phyloP scores from a whole-genome alignment of 2,329 filamentous ascomycete genomes.

The Thelonectria olida region DNA sequence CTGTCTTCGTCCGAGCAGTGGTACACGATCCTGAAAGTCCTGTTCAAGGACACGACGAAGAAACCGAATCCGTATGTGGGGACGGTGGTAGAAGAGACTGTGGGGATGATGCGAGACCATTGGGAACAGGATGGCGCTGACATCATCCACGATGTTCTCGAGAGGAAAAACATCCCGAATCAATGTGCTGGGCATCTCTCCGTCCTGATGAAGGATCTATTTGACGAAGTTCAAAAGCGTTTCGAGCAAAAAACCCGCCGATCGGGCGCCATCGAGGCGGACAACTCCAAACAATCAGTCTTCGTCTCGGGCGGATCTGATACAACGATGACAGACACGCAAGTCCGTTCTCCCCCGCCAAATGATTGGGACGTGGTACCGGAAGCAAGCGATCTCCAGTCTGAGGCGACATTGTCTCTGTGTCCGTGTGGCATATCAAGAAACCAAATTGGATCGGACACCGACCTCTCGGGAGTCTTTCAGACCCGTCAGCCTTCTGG shows the following conservation, averaged over 20 bases:
- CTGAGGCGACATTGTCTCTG: neutral
- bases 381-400: neutral
- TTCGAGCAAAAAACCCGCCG: neutral
- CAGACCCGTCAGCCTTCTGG: too few species aligned
- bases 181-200: neutral
- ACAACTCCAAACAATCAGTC: neutral
- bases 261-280: neutral
- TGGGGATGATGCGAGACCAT: slow-evolving; percentile 20
- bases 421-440: neutral
- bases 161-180: neutral
- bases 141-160: neutral
- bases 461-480: neutral
- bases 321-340: neutral
- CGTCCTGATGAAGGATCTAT: neutral
- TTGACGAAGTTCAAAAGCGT: neutral
- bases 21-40: slow-evolving; percentile 27
- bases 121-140: slow-evolving; percentile 10
- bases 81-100: slow-evolving; percentile 16
- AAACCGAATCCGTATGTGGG: slow-evolving; percentile 15
- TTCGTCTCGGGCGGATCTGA: neutral
- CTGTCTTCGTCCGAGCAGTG: slow-evolving; percentile 19
- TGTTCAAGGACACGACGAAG: slow-evolving; percentile 7
- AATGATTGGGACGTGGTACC: neutral
- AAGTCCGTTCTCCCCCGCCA: neutral
- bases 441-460: neutral